phyloP scores from a whole-genome alignment of 129 eudicot genomes.

The Apium graveolens region DNA sequence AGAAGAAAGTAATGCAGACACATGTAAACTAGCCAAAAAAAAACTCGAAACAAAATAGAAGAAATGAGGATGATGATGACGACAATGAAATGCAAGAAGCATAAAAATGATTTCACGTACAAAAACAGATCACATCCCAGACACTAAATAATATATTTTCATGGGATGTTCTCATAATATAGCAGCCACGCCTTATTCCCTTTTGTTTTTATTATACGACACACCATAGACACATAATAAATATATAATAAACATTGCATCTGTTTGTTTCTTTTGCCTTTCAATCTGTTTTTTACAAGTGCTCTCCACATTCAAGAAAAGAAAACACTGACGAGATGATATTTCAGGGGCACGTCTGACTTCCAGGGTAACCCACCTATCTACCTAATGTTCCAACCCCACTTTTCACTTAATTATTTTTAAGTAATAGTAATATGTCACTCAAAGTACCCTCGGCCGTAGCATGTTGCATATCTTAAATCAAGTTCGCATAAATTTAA shows the following conservation, averaged over 20 bases:
- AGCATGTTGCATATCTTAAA: no score
- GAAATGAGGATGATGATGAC: background rate
- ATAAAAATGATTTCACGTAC: conserved; percentile 11
- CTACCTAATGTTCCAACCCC: background rate
- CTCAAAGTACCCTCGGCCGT: no score
- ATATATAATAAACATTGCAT: background rate
- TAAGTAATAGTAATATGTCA: no score
- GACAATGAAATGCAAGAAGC: conserved; percentile 7
- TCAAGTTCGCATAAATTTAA: no score
- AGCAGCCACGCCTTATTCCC: conserved; percentile 18
- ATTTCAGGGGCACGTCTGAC: conserved; percentile 8
- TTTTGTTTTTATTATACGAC: conserved; percentile 12
- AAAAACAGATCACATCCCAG: conserved; percentile 6
- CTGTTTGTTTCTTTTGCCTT: background rate
- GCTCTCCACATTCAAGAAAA: background rate
- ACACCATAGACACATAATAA: background rate
- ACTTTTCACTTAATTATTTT: no score
- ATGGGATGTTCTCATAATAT: conserved; percentile 13
- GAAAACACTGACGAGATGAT: background rate
- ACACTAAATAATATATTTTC: conserved; percentile 2
- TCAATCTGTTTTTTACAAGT: background rate
- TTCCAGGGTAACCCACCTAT: background rate
- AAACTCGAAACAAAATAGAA: background rate
- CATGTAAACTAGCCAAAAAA: background rate
- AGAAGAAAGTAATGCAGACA: no score